Evolutionary conservation across 306 rosid genomes (phyloP).

Genomic region (Mimosa bimucronata): DNA sequence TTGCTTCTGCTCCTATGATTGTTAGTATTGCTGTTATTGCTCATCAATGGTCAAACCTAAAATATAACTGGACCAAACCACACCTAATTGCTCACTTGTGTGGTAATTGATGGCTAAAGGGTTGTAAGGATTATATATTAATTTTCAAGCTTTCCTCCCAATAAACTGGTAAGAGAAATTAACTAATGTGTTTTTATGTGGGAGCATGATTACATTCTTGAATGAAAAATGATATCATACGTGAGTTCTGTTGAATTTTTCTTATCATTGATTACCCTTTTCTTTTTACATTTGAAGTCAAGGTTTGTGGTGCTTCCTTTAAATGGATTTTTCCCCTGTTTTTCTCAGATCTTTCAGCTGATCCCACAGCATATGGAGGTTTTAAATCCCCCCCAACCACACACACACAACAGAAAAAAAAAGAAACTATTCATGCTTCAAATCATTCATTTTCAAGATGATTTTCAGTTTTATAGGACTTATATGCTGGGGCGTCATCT

Average conservation of each 20-base stretch:
- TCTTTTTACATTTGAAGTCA: background rate
- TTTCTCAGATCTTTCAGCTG: background rate
- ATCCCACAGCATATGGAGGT: background rate
- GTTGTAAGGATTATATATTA: background rate
- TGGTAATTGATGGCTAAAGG: background rate
- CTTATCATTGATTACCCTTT: background rate
- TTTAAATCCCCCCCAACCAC: background rate
- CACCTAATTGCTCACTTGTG: background rate
- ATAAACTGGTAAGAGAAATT: background rate
- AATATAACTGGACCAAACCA: background rate
- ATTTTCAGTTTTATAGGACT: background rate
- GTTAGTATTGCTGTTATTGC: background rate
- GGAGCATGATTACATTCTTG: conserved; percentile 1
- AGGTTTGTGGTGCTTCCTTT: background rate
- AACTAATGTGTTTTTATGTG: background rate
- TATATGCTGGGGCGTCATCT: background rate
- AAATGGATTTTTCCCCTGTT: background rate
- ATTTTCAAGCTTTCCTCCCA: background rate
- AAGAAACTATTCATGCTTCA: background rate
- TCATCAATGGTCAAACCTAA: background rate
- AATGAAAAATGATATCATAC: background rate
- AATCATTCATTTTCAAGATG: background rate
- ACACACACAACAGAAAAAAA: too few relatives aligned
- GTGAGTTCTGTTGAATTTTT: background rate
- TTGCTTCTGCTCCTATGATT: background rate